Evolutionary conservation across 2,329 filamentous ascomycete genomes (phyloP), one percentile per base, ranked within the genome.

Genomic region (Dactylellina haptotyla): DNA sequence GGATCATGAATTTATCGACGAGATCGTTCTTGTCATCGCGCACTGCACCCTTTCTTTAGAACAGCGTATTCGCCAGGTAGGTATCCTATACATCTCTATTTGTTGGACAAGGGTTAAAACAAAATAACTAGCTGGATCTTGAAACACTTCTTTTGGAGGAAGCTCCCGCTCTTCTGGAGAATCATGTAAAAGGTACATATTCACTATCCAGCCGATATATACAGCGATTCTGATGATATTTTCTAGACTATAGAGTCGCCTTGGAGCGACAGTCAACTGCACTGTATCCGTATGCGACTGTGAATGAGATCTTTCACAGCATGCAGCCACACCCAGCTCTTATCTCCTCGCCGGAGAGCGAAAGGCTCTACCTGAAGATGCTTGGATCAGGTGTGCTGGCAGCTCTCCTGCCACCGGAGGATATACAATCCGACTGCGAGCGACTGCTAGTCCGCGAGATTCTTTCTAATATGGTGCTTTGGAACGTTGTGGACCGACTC

Each of bases 41-140:
- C 94, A 98, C 81, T 95, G 91, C 81, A 97, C 92, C 41, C 86
- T 92, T 66, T 92, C 89, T 5, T 82, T 99, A 69, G 95, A 98
- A 82, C 90, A 97, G 83, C 87, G 95, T 77, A 82, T 97, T 71
- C 87, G 92, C 69, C 88, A 89, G 79, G 86, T 96, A 26, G 14
- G 25, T 41, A 20, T 16, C 9, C 34, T 25, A 18, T 16, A 23
- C 23, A 26, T 37, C n/a, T 25, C 46, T 59, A 51, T 58, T 45
- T 32, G 23, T 28, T 58, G 43, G 23, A 59, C 20, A 10, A 30
- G 9, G 10, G 14, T 12, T 37, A n/a, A 54, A 26, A 20, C 14
- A 58, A 18, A 18, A 28, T 26, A 28, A 20, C 12, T 48, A 77
- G 65, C 45, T 76, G 50, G 93, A 98, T 81, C 80, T 97, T 73